Evolutionary conservation across 441 rosid genomes (phyloP).

Genomic region (Euphorbia celastroides): DNA sequence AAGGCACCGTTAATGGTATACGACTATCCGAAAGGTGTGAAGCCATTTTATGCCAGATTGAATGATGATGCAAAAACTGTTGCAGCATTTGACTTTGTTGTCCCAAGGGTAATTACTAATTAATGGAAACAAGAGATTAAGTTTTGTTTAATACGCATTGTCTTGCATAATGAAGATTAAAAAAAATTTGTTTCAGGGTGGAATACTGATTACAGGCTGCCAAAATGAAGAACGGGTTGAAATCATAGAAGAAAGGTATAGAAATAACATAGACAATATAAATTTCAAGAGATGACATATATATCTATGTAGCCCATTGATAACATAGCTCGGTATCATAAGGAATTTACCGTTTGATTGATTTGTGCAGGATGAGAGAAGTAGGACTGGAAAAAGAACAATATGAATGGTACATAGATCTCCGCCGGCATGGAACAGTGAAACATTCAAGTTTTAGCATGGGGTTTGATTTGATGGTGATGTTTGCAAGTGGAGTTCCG

Average conservation of each 20-base stretch:
- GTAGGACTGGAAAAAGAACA: conserved; percentile 42
- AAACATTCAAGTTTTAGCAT: conserved; percentile 72
- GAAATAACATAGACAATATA: background rate
- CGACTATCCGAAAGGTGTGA: conserved; percentile 57
- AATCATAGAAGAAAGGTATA: conserved; percentile 41
- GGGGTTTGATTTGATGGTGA: conserved; percentile 64
- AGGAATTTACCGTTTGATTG: no score
- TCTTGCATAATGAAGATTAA: background rate
- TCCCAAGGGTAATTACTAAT: conserved; percentile 66
- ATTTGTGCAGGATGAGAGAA: conserved; percentile 50
- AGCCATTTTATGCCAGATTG: conserved; percentile 63
- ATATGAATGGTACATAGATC: conserved; percentile 80
- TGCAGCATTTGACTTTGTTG: conserved; percentile 82
- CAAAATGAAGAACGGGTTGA: conserved; percentile 78
- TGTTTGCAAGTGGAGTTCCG: conserved; percentile 57
- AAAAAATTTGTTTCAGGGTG: conserved; percentile 40
- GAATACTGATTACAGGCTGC: conserved; percentile 62
- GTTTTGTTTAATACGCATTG: no score
- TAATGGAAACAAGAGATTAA: no score
- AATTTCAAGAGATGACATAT: no score
- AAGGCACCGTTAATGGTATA: conserved; percentile 55
- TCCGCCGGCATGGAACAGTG: conserved; percentile 79
- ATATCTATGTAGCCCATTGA: no score
- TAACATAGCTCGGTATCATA: no score
- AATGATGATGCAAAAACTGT: conserved; percentile 74